Conservation (phyloP, 139 green algal species). For the Marvania coccoides region DNA sequence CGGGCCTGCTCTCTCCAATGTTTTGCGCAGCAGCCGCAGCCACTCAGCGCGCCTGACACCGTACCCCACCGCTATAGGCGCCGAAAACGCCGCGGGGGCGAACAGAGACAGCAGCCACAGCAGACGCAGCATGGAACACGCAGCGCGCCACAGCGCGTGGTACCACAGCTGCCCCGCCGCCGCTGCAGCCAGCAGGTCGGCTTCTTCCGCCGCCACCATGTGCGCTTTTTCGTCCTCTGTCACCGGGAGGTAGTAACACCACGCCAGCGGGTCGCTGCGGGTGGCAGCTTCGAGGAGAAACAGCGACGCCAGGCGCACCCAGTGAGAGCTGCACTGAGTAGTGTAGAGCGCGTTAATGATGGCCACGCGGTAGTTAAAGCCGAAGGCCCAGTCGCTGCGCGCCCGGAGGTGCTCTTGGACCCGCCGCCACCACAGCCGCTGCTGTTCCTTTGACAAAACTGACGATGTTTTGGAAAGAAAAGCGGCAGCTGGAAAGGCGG, state of each 20-base stretch:
- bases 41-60: constrained; percentile 15
- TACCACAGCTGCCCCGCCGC: neutral
- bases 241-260: constrained; percentile 27
- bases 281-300: constrained; percentile 17
- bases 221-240: constrained; percentile 10
- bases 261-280: constrained; percentile 22
- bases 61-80: constrained; percentile 29
- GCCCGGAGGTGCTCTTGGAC: neutral
- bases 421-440: too few species aligned
- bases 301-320: constrained; percentile 14
- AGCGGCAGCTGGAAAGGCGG: too few species aligned
- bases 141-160: neutral
- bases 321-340: constrained; percentile 21
- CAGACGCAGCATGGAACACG: constrained; percentile 29
- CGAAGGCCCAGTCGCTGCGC: constrained; percentile 1
- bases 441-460: too few species aligned
- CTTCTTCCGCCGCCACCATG: neutral
- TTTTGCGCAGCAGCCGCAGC: constrained; percentile 21
- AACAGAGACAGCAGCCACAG: constrained; percentile 55
- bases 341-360: constrained; percentile 26
- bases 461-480: too few species aligned
- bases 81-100: constrained; percentile 34
- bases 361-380: constrained; percentile 12
- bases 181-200: neutral
- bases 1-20: constrained; percentile 41